Evolutionary conservation across 148 eudicot genomes (phyloP), one percentile per base, ranked within the genome.

Genomic region (Simmondsia chinensis): DNA sequence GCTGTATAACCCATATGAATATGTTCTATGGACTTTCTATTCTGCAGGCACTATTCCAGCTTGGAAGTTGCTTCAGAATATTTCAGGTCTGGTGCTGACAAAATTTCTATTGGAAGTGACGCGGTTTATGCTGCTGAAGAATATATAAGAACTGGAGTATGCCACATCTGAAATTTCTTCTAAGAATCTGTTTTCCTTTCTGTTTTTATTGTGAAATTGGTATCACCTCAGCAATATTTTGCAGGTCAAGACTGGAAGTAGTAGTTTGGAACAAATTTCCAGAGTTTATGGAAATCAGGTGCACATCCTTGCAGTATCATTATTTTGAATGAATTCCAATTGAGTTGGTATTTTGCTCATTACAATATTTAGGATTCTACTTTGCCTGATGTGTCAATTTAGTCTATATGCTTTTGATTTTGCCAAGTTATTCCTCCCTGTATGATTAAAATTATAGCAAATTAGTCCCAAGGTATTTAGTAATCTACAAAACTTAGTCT

Each of bases 11-110:
- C n/a, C n/a, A n/a, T n/a, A n/a, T 18, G 8, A n/a, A 30, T 21
- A 24, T 31, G 20, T 12, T 28, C 21, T 33, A 46, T 30, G 3
- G 17, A 20, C 44, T 19, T n/a, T 29, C 18, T 8, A 50, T 50
- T 57, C 2, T 31, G 9, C 72, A 91, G 99, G 79, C 67, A 79
- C 63, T 91, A 86, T 56, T 74, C 86, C 51, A 86, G 99, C 63
- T 77, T 91, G 75, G 87, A 91, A 66, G 99, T 91, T 71, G 99
- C 99, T 61, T 82, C 99, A 59, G 99, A 91, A 66, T 91, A 91
- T 64, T 91, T 91, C 58, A 54, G 99, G 66, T 91, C 99, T 43
- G 99, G 96, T 39, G 99, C 96, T 33, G 99, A 91, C 60, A 91
- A 91, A 52, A 57, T 91, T 54, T 91, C 99, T 21, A 86, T 91